These are phyloP conservation scores for Phytopythium delawarense DNA, from an alignment of 352 stramenopile genomes.

Conservation along the genomic window DNA sequence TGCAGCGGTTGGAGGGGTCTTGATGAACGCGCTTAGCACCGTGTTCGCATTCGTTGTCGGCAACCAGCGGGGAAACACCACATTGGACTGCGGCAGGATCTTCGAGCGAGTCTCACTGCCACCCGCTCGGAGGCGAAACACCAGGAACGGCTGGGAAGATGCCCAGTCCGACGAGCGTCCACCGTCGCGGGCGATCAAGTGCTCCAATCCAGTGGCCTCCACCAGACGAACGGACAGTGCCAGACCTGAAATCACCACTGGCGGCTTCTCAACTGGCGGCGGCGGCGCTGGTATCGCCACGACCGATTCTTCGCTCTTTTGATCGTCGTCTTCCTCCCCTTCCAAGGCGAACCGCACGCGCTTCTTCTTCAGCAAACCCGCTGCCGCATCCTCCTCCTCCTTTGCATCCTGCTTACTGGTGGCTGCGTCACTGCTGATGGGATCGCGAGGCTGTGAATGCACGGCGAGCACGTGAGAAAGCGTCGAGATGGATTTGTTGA, in stretches of 20 bases:
- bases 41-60: slow-evolving; percentile 26
- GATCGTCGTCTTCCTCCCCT: neutral
- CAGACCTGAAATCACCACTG: slow-evolving; percentile 6
- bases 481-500: slow-evolving; percentile 64
- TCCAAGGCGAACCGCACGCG: slow-evolving; percentile 55
- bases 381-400: slow-evolving; percentile 12
- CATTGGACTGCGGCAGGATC: slow-evolving; percentile 33
- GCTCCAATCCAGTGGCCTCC: slow-evolving; percentile 46
- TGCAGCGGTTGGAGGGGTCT: neutral
- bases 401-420: neutral
- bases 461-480: slow-evolving; percentile 49
- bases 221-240: slow-evolving; percentile 43
- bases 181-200: slow-evolving; percentile 38
- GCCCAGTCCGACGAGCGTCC: slow-evolving; percentile 35
- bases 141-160: slow-evolving; percentile 44
- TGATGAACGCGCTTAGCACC: slow-evolving; percentile 33
- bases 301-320: neutral
- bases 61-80: slow-evolving; percentile 65
- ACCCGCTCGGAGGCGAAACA: slow-evolving; percentile 31
- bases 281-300: too few species aligned
- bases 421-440: neutral
- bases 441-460: slow-evolving; percentile 4
- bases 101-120: slow-evolving; percentile 31
- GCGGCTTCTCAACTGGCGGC: neutral
- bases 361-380: slow-evolving; percentile 42